A percentile compares a stretch with the other conserved stretches of the same genome.
Evolutionary conservation across 768 basidiomycete genomes (phyloP).

Genomic region (Mycena albidolilacea): DNA sequence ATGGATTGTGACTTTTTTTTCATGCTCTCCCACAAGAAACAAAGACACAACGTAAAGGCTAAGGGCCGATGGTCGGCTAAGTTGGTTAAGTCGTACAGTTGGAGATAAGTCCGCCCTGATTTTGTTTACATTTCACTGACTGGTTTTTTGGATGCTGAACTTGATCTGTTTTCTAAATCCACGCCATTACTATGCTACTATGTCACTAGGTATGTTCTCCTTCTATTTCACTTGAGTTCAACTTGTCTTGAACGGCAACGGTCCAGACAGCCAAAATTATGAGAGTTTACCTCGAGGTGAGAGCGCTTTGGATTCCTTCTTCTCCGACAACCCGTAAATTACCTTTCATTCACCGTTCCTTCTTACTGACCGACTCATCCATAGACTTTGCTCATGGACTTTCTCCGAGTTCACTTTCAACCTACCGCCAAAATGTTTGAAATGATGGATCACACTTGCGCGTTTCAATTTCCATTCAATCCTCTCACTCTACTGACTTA

Average conservation of each 20-base stretch:
- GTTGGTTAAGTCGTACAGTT: not conserved
- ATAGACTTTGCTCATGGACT: not conserved
- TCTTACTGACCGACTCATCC: not conserved
- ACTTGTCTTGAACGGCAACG: not conserved
- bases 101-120: no score
- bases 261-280: not conserved
- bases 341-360: not conserved
- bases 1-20: no score
- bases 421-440: conserved; percentile 14
- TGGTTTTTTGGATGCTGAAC: no score
- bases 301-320: not conserved
- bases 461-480: no score
- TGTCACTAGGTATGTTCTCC: no score
- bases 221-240: no score
- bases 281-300: not conserved
- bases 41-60: conserved; percentile 2
- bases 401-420: conserved; percentile 3
- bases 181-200: no score
- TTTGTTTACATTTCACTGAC: no score
- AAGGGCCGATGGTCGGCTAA: conserved; percentile 8
- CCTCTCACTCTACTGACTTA: no score
- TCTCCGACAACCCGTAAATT: not conserved
- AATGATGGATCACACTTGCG: not conserved
- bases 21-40: not conserved
- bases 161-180: no score